Evolutionary conservation across 2,329 filamentous ascomycete species (phyloP).

Genomic region (Thermothelomyces thermophilus): DNA sequence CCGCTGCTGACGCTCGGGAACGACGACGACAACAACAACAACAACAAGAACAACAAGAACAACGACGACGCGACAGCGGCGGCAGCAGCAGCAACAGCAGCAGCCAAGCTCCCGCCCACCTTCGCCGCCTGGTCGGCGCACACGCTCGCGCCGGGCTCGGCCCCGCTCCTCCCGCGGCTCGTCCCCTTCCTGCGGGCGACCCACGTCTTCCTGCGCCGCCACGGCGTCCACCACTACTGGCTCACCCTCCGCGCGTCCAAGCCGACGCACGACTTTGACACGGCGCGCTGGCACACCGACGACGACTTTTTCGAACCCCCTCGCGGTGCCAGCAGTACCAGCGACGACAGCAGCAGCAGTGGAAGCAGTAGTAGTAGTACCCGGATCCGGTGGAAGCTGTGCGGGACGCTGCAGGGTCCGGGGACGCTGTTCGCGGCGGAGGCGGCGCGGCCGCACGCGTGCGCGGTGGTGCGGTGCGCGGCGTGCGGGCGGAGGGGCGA

Average conservation of each 20-base stretch:
- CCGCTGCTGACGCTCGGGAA: background rate
- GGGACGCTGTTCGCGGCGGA: conserved; percentile 10
- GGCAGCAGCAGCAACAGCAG: no score
- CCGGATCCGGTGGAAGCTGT: conserved; percentile 9
- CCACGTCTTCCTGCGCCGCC: conserved; percentile 3
- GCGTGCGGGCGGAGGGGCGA: conserved; percentile 9
- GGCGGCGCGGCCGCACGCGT: background rate
- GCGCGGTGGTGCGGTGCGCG: conserved; percentile 2
- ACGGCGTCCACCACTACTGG: conserved; percentile 12
- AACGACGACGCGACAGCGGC: no score
- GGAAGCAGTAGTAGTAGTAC: no score
- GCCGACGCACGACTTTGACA: conserved; percentile 8
- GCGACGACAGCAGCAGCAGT: no score
- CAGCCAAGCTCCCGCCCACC: background rate
- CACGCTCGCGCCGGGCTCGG: background rate
- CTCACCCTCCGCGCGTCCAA: conserved; percentile 9
- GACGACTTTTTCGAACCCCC: conserved; percentile 10
- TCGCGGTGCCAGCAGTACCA: background rate
- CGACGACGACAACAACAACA: no score
- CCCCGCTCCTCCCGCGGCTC: conserved; percentile 1
- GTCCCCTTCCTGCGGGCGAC: conserved; percentile 1
- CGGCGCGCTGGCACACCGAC: conserved; percentile 13
- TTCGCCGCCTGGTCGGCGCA: background rate
- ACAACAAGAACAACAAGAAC: no score
- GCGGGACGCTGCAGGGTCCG: conserved; percentile 8